Conservation (phyloP, 768 basidiomycete species). For the Tricholoma sp. region DNA sequence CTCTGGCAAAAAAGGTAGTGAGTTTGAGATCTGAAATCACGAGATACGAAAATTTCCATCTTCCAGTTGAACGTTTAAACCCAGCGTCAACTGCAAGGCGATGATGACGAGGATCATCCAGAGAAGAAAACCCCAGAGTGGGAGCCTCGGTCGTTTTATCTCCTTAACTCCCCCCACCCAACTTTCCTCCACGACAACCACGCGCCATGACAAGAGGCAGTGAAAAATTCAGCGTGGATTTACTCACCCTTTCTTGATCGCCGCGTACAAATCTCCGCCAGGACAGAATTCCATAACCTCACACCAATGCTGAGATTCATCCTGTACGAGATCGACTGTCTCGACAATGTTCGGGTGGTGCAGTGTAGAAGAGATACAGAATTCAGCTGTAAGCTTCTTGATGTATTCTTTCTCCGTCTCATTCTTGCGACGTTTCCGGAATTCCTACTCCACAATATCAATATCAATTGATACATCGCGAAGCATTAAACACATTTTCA, state of each 20-base stretch:
- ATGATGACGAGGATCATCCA: not conserved
- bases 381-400: slow-evolving; percentile 99
- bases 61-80: not conserved
- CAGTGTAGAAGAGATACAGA: slow-evolving; percentile 95
- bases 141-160: not conserved
- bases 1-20: slow-evolving; percentile 19
- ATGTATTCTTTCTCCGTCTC: slow-evolving; percentile 99
- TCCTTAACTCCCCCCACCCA: not conserved
- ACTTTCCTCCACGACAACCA: not conserved
- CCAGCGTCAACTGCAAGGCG: not conserved
- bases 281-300: slow-evolving; percentile 99
- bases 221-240: slow-evolving; percentile 18
- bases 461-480: not conserved
- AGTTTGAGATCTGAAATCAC: slow-evolving; percentile 10
- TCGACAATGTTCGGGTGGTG: slow-evolving; percentile 95
- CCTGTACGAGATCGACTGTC: slow-evolving; percentile 98
- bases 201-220: not conserved
- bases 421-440: slow-evolving; percentile 96
- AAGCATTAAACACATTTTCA: slow-evolving; percentile 3
- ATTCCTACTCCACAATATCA: slow-evolving; percentile 56
- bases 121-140: slow-evolving; percentile 4
- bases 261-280: slow-evolving; percentile 96
- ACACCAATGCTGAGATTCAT: slow-evolving; percentile 95
- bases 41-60: slow-evolving; percentile 5
- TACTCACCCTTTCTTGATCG: slow-evolving; percentile 88